These are phyloP conservation scores for Oxyria digyna DNA, from an alignment of 148 eudicot genomes.

Conservation along the genomic window DNA sequence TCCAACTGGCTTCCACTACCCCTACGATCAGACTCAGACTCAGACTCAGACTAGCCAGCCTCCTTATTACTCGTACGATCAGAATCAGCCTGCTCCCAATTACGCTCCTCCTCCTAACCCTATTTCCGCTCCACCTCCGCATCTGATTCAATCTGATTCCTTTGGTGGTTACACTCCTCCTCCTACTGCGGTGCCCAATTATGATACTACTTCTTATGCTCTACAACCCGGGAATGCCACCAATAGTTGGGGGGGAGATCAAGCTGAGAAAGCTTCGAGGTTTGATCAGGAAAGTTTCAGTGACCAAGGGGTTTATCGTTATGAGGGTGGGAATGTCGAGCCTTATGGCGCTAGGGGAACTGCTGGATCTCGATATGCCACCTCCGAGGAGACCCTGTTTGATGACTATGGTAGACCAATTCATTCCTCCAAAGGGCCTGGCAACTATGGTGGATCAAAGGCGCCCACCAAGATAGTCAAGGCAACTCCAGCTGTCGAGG, in stretches of 20 bases:
- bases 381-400: conserved; percentile 34
- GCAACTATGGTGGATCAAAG: conserved; percentile 3
- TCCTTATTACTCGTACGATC: conserved; percentile 19
- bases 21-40: neutral
- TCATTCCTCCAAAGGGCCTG: conserved; percentile 13
- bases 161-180: no score
- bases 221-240: neutral
- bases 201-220: conserved; percentile 9
- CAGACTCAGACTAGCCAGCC: no score
- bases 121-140: conserved; percentile 4
- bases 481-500: conserved; percentile 40
- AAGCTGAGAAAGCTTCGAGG: conserved; percentile 12
- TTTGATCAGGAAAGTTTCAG: conserved; percentile 5
- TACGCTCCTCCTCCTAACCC: conserved; percentile 17
- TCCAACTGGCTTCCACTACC: neutral
- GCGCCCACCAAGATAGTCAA: conserved; percentile 26
- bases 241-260: conserved; percentile 8
- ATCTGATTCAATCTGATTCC: no score
- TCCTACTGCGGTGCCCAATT: conserved; percentile 5
- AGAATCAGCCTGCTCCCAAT: conserved; percentile 17
- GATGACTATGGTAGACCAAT: conserved; percentile 87
- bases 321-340: conserved; percentile 43
- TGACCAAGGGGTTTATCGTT: conserved; percentile 44
- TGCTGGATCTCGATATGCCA: conserved; percentile 20
- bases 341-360: conserved; percentile 56